Percentiles rank a stretch among this genome's conserved stretches.
phyloP scores from a whole-genome alignment of 129 eudicot genomes.

The Heracleum sosnowskyi region DNA sequence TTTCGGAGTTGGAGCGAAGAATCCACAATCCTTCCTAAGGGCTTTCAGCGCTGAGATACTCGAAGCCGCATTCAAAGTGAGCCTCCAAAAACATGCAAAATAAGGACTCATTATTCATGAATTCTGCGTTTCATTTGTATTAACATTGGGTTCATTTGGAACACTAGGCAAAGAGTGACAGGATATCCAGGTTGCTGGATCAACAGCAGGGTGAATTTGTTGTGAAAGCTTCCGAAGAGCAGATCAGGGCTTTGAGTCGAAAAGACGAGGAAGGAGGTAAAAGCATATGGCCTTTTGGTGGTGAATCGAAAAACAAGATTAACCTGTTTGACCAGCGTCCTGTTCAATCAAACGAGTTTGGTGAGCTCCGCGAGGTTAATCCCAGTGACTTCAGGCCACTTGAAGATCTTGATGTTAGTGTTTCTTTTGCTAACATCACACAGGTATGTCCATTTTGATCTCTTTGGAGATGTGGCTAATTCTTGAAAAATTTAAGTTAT shows the following conservation, averaged over 20 bases:
- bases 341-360: conserved; percentile 30
- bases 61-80: conserved; percentile 21
- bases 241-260: conserved; percentile 43
- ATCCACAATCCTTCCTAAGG: conserved; percentile 48
- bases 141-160: neutral
- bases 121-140: neutral
- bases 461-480: neutral
- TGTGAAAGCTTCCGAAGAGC: conserved; percentile 59
- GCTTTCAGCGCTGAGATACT: conserved; percentile 56
- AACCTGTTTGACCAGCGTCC: conserved; percentile 40
- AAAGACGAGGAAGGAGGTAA: conserved; percentile 9
- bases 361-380: conserved; percentile 41
- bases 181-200: conserved; percentile 23
- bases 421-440: conserved; percentile 53
- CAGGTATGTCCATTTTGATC: conserved; percentile 19
- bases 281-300: conserved; percentile 15
- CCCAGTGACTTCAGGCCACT: conserved; percentile 26
- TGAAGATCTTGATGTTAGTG: conserved; percentile 31
- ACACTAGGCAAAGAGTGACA: conserved; percentile 31
- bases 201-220: conserved; percentile 36
- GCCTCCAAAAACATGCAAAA: neutral
- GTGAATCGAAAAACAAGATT: conserved; percentile 30
- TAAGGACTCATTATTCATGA: neutral
- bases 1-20: conserved; percentile 46
- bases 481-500: too few species aligned